A percentile compares a stretch with the other conserved stretches of the same genome.
Conservation (phyloP, 179 eudicot genomes). For the Patellifolia procumbens region DNA sequence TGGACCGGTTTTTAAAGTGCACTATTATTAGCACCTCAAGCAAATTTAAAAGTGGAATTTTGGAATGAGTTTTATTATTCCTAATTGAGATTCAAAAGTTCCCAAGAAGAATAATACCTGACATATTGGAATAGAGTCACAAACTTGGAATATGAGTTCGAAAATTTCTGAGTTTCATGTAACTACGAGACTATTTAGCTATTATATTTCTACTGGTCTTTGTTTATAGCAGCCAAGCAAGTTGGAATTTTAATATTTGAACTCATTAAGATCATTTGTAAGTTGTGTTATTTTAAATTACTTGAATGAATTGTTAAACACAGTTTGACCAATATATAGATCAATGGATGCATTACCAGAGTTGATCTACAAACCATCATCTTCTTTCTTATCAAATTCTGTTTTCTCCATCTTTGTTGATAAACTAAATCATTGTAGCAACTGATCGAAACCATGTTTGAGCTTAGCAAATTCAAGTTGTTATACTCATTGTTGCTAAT, state of each 20-base stretch:
- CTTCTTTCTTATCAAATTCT: not conserved
- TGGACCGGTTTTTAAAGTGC: too few relatives aligned
- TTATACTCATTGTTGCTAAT: not conserved
- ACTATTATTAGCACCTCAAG: too few relatives aligned
- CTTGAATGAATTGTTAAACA: not conserved
- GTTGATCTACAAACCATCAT: not conserved
- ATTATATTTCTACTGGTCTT: too few relatives aligned
- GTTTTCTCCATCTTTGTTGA: too few relatives aligned
- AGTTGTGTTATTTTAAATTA: not conserved
- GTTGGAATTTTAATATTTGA: not conserved
- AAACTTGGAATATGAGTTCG: too few relatives aligned
- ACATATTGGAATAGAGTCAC: too few relatives aligned
- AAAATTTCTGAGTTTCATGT: too few relatives aligned
- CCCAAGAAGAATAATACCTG: too few relatives aligned
- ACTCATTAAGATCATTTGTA: not conserved
- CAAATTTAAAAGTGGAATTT: too few relatives aligned
- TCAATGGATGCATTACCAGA: not conserved
- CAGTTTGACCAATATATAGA: not conserved
- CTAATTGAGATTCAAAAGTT: too few relatives aligned
- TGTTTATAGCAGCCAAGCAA: not conserved
- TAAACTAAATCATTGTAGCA: not conserved
- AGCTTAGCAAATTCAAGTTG: not conserved
- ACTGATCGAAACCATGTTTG: constrained; percentile 8
- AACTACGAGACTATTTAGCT: too few relatives aligned
- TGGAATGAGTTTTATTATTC: too few relatives aligned